phyloP scores from a whole-genome alignment of 1,139 yeast species.

The Pichia sorboxylosa region DNA sequence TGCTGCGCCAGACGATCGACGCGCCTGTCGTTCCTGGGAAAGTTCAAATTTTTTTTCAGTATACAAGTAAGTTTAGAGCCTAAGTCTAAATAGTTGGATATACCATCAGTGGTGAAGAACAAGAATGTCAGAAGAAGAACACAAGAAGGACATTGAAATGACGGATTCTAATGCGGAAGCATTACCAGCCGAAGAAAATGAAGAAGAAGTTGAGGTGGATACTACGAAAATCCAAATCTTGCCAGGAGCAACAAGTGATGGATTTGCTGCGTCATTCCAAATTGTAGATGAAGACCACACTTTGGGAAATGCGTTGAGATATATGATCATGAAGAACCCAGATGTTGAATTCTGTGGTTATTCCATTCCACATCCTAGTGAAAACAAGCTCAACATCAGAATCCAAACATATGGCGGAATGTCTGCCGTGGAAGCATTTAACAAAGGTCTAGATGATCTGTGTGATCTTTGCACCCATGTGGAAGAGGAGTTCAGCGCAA shows the following conservation, averaged over 20 bases:
- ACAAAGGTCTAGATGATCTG: constrained; percentile 81
- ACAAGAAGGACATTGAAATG: constrained; percentile 7
- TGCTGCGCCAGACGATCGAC: too few species aligned
- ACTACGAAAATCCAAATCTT: constrained; percentile 39
- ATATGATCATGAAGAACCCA: constrained; percentile 93
- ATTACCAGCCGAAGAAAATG: constrained; percentile 1
- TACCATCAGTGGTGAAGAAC: too few species aligned
- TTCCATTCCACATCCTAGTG: constrained; percentile 98
- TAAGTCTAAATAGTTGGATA: too few species aligned
- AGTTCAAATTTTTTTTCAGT: too few species aligned
- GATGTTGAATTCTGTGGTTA: constrained; percentile 97
- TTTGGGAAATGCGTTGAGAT: constrained; percentile 83
- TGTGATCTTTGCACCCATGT: constrained; percentile 74
- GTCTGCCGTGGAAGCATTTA: constrained; percentile 88
- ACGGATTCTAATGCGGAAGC: constrained; percentile 1
- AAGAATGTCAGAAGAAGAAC: too few species aligned
- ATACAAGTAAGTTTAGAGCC: too few species aligned
- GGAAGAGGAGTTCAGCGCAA: constrained; percentile 64
- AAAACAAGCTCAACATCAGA: constrained; percentile 76
- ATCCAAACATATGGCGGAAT: constrained; percentile 84
- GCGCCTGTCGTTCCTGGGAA: too few species aligned
- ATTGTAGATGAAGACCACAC: constrained; percentile 91
- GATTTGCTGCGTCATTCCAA: constrained; percentile 91
- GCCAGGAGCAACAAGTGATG: constrained; percentile 92
- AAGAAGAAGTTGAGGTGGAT: constrained; percentile 3